phyloP scores from a whole-genome alignment of 306 rosid species.

The Cicer judaicum region DNA sequence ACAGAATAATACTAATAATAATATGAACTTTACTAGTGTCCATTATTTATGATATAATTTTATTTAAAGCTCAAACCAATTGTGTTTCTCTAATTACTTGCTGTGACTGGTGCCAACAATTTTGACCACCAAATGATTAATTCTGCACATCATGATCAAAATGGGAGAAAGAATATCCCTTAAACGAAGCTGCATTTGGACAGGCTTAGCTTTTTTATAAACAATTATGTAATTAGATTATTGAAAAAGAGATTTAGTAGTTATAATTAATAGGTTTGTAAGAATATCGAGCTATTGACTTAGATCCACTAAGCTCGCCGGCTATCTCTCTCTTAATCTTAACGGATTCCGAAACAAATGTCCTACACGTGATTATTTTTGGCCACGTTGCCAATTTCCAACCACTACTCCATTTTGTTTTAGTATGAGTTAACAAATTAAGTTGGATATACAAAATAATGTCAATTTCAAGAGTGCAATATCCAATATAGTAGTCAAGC shows the following conservation, averaged over 20 bases:
- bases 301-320: not conserved
- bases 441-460: no score
- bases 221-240: not conserved
- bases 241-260: not conserved
- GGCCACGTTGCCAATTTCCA: not conserved
- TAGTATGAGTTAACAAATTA: no score
- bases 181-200: slow-evolving; percentile 5
- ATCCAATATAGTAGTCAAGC: no score
- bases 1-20: not conserved
- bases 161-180: slow-evolving; percentile 1
- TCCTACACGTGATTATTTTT: not conserved
- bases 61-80: slow-evolving; percentile 4
- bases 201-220: not conserved
- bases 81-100: not conserved
- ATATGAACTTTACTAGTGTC: slow-evolving; percentile 11
- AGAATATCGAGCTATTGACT: not conserved
- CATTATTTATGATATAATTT: not conserved
- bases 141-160: not conserved
- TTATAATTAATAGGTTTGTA: not conserved
- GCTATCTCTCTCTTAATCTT: not conserved
- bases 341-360: not conserved
- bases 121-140: not conserved
- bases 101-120: not conserved
- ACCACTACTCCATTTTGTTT: no score
- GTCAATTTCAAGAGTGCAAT: no score